Conservation (phyloP, 192 early-diverging fungal genomes). For the Paraglomus brasilianum region DNA sequence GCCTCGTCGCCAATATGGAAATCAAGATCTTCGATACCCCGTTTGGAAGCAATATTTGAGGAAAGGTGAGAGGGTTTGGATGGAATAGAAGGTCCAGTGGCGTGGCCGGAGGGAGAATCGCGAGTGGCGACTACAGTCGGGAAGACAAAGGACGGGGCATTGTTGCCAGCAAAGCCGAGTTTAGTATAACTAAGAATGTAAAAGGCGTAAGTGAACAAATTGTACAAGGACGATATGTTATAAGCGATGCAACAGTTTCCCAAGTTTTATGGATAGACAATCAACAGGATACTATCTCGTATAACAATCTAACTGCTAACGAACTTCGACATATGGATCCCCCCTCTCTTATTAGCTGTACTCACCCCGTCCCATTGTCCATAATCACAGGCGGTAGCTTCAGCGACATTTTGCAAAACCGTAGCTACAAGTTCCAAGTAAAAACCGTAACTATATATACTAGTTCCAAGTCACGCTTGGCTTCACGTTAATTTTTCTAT, state of each 20-base stretch:
- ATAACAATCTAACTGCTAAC: no score
- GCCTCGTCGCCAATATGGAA: slow-evolving; percentile 98
- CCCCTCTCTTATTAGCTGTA: no score
- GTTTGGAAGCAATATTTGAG: slow-evolving; percentile 86
- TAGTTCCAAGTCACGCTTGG: no score
- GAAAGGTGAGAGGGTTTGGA: slow-evolving; percentile 55
- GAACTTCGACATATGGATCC: no score
- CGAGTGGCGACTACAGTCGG: slow-evolving; percentile 90
- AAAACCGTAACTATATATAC: no score
- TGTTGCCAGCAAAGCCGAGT: slow-evolving; percentile 96
- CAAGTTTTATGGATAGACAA: not conserved
- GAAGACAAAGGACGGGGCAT: slow-evolving; percentile 95
- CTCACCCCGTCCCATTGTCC: slow-evolving; percentile 97
- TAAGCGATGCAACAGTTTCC: slow-evolving; percentile 28
- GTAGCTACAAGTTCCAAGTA: no score
- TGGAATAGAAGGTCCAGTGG: slow-evolving; percentile 49
- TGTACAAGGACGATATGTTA: not conserved
- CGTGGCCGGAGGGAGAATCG: slow-evolving; percentile 48
- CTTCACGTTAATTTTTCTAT: no score
- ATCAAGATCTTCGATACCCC: slow-evolving; percentile 96
- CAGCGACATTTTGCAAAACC: no score
- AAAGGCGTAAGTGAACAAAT: not conserved
- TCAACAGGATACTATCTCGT: no score
- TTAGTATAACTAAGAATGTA: slow-evolving; percentile 77
- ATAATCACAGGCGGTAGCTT: slow-evolving; percentile 84